Evolutionary conservation across 2,329 filamentous ascomycete genomes (phyloP).

Genomic region (Dactylellina parvicollis): DNA sequence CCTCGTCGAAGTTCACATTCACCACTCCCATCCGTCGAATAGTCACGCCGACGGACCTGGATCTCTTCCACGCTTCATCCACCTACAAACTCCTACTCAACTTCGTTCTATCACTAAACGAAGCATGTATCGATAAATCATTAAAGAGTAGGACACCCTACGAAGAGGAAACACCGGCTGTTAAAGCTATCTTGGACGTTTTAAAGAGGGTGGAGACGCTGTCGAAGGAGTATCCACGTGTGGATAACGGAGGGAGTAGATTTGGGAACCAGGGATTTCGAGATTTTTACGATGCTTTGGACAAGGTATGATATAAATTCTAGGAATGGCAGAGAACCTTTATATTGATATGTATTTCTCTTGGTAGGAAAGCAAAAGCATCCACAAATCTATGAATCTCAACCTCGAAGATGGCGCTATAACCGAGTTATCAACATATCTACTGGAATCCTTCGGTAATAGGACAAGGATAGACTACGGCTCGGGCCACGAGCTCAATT

Average conservation of each 20-base stretch:
- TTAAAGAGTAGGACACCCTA: conserved; percentile 67
- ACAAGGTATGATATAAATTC: conserved; percentile 62
- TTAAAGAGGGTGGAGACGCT: conserved; percentile 75
- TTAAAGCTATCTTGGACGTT: conserved; percentile 74
- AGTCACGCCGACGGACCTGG: conserved; percentile 80
- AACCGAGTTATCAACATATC: conserved; percentile 79
- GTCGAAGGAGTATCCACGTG: conserved; percentile 76
- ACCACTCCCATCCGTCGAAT: conserved; percentile 79
- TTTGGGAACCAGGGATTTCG: conserved; percentile 96
- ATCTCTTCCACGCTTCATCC: conserved; percentile 79
- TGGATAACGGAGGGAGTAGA: conserved; percentile 85
- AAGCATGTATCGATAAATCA: conserved; percentile 75
- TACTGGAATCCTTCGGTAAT: conserved; percentile 86
- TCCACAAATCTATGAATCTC: conserved; percentile 40
- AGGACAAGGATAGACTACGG: conserved; percentile 91
- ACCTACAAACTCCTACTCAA: conserved; percentile 79
- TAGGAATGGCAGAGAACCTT: conserved; percentile 58
- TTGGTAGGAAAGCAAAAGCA: conserved; percentile 14
- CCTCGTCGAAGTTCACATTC: conserved; percentile 72
- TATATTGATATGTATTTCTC: conserved; percentile 54
- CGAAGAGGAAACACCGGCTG: conserved; percentile 69
- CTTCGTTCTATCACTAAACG: conserved; percentile 87
- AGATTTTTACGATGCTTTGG: conserved; percentile 76
- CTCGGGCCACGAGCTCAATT: conserved; percentile 96
- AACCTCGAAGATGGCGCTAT: conserved; percentile 65